Percentiles rank a stretch among this genome's conserved stretches.
These are phyloP conservation scores for Fusarium pseudocircinatum DNA, from an alignment of 2,329 filamentous ascomycete species.

Conservation along the genomic window DNA sequence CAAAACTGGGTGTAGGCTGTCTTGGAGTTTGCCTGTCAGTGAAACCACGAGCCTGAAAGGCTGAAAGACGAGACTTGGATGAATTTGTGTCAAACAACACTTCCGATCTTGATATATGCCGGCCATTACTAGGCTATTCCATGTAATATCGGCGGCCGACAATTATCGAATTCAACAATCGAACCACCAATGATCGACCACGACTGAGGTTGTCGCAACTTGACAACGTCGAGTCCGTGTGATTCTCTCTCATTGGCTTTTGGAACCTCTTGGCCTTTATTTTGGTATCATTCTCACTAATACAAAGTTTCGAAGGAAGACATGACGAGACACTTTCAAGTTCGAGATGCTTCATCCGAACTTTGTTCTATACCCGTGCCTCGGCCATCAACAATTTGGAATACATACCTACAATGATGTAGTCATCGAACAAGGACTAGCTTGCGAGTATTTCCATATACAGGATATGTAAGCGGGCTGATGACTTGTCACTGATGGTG, in stretches of 20 bases:
- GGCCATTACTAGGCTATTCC: background rate
- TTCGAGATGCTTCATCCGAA: background rate
- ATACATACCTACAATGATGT: background rate
- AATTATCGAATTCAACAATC: background rate
- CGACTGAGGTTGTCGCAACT: background rate
- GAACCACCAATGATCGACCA: background rate
- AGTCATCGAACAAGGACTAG: background rate
- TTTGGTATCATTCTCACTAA: background rate
- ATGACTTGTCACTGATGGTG: background rate
- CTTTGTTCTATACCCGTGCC: background rate
- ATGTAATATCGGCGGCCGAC: background rate
- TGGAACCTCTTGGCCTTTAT: background rate
- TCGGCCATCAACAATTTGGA: background rate
- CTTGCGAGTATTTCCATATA: conserved; percentile 3
- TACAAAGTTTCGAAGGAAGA: background rate
- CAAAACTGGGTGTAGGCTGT: background rate
- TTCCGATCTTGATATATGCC: background rate
- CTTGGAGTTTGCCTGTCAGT: background rate
- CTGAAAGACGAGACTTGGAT: too few relatives aligned
- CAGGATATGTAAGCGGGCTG: background rate
- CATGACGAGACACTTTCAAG: background rate
- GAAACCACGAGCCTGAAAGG: background rate
- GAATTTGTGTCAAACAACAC: background rate
- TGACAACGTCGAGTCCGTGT: background rate
- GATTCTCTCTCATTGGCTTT: background rate